Evolutionary conservation across 306 rosid genomes (phyloP), one percentile per base, ranked within the genome.

Genomic region (Rosa chinensis): DNA sequence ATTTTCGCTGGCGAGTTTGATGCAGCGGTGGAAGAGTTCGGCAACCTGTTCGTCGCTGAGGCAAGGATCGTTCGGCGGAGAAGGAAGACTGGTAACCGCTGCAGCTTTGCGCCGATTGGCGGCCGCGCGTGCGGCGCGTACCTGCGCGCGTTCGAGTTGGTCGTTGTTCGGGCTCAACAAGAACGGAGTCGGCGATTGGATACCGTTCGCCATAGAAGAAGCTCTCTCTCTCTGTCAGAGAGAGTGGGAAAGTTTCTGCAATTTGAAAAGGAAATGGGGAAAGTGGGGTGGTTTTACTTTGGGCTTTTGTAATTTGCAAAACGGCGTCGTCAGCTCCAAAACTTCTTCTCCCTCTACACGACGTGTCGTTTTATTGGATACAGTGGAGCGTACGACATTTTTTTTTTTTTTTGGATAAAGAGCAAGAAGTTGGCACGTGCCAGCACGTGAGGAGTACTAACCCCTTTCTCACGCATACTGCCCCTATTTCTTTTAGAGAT

Each of bases 1-100:
- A 80, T 92, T 95, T 90, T 95, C 98, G 78, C 97, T 95, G 72
- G 98, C 99, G 53, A 95, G 96, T 87, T 91, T 95, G 69, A 95
- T 91, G 91, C 98, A 95, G 76, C 93, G 89, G 8, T 91, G 91
- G 84, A 95, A 93, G 84, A 95, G 87, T 70, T 89, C 96, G 73
- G 93, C 77, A 64, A 95, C 91, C 85, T 95, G 97, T 71, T 88
- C 88, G 76, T 87, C 89, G 82, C 87, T 89, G 62, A 92, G 97
- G 72, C 85, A 81, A 8, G 84, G 78, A 59, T 85, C 93, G 39
- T 10, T 4, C 1, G 70, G 56, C 25, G 28, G 55, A 43, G 69
- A 42, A 75, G 43, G 10, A 23, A 84, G 61, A 53, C 76, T 70
- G 4, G 23, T 17, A n/a, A 40, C 68, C 17, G 25, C 13, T 8